Conservation (phyloP, 305 asterid species). For the Fraxinus sp. region DNA sequence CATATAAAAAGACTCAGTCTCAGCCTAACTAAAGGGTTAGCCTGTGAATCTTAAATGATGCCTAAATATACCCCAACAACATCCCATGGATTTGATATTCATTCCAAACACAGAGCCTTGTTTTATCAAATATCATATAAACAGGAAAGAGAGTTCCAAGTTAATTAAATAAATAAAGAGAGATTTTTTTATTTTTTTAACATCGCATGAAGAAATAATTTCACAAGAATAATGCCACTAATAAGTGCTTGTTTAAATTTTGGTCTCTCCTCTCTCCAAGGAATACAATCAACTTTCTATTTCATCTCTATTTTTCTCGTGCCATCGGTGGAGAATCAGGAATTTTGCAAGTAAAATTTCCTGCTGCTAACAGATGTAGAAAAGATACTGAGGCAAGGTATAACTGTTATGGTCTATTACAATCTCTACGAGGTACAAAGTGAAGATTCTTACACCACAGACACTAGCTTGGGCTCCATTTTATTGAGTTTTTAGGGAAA, state of each 20-base stretch:
- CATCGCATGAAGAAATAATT: neutral
- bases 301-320: neutral
- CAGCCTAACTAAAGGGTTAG: neutral
- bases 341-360: neutral
- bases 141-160: neutral
- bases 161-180: neutral
- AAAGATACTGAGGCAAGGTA: neutral
- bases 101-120: neutral
- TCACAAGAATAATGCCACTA: neutral
- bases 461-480: neutral
- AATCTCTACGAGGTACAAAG: neutral
- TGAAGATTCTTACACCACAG: neutral
- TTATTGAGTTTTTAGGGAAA: neutral
- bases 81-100: neutral
- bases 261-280: neutral
- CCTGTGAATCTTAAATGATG: neutral
- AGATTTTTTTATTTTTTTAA: neutral
- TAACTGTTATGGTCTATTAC: neutral
- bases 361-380: neutral
- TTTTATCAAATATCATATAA: neutral
- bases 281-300: neutral
- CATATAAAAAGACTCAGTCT: neutral
- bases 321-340: neutral
- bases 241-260: neutral
- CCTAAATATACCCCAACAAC: neutral